Evolutionary conservation across 768 basidiomycete genomes (phyloP), one percentile per base, ranked within the genome.

Genomic region (Auriculariales sp.): DNA sequence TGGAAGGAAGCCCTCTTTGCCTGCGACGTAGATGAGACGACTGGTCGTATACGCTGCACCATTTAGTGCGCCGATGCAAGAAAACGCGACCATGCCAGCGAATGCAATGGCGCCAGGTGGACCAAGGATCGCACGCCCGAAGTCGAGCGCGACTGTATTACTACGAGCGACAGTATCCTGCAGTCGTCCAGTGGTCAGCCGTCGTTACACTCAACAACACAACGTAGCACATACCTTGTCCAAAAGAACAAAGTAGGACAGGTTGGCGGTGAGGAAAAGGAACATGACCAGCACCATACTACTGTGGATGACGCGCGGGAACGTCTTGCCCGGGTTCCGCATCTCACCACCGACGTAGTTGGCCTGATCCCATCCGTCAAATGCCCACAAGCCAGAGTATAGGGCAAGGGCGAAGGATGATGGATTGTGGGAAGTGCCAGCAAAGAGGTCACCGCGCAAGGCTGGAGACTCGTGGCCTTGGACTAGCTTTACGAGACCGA

Each of bases 381-480:
- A 92, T 2, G 92, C 92, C 89, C 86, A 97, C 3, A 98, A 67
- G 2, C 91, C 89, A 10, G 91, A 94, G 64, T 95, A 99, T 4
- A 97, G 69, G 0, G 93, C 94, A n/a, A 97, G 69, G 4, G 93
- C 88, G 66, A 90, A 97, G 2, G 79, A 71, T 1, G 88, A 85
- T 0, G 90, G 85, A 53, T 86, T 86, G 15, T 65, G 73, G 50
- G 81, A 85, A 15, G 88, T 83, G 6, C 74, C 79, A 11, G 71
- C 65, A 57, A 94, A 95, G 27, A 84, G 61, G n/a, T 81, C 71
- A 42, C 72, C 71, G 35, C 66, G 71, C 42, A 94, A 71, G 3
- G 85, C 83, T 14, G 71, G 68, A 0, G 88, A 81, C 14, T 77
- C 76, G 52, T 73, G 75, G 15, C 88, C 87, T 54, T 85, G 69